These are phyloP conservation scores for Zygosaccharomyces sapae DNA, from an alignment of 1,139 yeast species.

Conservation along the genomic window DNA sequence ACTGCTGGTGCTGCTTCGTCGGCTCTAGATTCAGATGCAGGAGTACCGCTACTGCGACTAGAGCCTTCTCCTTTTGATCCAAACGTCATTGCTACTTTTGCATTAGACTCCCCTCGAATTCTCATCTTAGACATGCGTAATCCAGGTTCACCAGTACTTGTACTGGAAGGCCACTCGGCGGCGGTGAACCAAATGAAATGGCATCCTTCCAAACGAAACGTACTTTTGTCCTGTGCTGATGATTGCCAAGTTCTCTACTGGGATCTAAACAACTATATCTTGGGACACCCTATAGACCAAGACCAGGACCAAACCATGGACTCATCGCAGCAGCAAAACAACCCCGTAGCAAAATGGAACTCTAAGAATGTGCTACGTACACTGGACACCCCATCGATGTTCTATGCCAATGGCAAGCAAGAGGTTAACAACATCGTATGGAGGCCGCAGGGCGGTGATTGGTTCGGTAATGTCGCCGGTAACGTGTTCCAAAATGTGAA, in stretches of 20 bases:
- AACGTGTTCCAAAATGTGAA: constrained; percentile 74
- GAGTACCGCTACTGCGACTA: constrained; percentile 60
- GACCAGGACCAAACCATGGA: constrained; percentile 19
- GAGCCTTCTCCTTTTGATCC: constrained; percentile 75
- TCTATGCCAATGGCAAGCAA: constrained; percentile 27
- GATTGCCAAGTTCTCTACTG: constrained; percentile 87
- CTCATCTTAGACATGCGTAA: constrained; percentile 77
- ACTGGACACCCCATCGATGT: constrained; percentile 27
- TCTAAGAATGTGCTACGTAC: constrained; percentile 15
- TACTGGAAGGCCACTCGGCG: constrained; percentile 63
- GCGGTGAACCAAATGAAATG: constrained; percentile 72
- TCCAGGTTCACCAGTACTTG: constrained; percentile 76
- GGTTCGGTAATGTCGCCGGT: constrained; percentile 81
- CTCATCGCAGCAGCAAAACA: not conserved
- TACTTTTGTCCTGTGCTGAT: constrained; percentile 74
- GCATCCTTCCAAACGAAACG: constrained; percentile 71
- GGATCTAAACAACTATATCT: constrained; percentile 50
- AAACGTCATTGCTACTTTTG: constrained; percentile 79
- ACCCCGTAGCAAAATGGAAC: constrained; percentile 13
- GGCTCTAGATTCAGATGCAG: constrained; percentile 1
- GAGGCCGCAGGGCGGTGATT: constrained; percentile 59
- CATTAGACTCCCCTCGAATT: constrained; percentile 63
- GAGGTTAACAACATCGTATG: constrained; percentile 73
- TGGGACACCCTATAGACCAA: not conserved
- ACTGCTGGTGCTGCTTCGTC: constrained; percentile 10